Conservation (phyloP, 83 land plant species). For the Thuja plicata region DNA sequence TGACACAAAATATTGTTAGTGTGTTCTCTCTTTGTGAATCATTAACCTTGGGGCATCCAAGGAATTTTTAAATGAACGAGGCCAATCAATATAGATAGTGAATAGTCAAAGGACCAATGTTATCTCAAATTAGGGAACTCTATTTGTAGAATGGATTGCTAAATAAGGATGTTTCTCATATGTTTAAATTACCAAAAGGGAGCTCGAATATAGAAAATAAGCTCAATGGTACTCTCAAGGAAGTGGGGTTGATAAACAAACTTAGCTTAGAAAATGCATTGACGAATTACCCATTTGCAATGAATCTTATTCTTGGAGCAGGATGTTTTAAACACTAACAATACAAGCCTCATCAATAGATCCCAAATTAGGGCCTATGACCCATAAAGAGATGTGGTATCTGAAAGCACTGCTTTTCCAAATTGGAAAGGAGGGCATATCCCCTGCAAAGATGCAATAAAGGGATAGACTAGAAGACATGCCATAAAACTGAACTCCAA, state of each 20-base stretch:
- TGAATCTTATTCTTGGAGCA: not conserved
- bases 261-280: not conserved
- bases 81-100: not conserved
- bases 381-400: not conserved
- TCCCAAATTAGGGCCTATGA: not conserved
- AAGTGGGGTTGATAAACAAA: not conserved
- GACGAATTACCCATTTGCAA: not conserved
- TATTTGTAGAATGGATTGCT: not conserved
- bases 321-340: not conserved
- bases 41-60: not conserved
- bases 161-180: not conserved
- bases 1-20: not conserved
- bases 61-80: not conserved
- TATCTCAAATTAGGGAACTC: too few relatives aligned
- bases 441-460: not conserved
- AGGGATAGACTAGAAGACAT: not conserved
- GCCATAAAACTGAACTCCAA: not conserved
- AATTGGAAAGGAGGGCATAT: not conserved
- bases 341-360: not conserved
- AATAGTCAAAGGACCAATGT: not conserved
- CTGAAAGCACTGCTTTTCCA: not conserved
- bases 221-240: not conserved
- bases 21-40: not conserved
- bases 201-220: not conserved
- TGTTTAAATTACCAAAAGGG: not conserved